A percentile compares a stretch with the other conserved stretches of the same genome.
These are phyloP conservation scores for Pseudopithomyces chartarum DNA, from an alignment of 2,329 filamentous ascomycete species.

Conservation along the genomic window DNA sequence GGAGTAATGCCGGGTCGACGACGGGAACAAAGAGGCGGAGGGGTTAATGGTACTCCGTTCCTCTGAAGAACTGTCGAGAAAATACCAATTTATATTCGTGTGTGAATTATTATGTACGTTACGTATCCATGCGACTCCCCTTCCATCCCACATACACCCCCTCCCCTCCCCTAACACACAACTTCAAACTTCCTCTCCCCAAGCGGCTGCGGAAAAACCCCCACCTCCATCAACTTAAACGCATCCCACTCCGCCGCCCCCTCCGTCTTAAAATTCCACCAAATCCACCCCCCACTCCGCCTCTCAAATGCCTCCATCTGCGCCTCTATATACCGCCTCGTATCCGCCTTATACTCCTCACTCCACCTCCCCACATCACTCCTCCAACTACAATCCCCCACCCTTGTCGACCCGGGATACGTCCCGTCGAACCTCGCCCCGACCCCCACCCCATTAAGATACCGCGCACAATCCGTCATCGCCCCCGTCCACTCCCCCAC, in stretches of 20 bases:
- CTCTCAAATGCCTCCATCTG: constrained; percentile 59
- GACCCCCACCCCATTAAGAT: constrained; percentile 60
- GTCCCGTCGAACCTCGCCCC: constrained; percentile 66
- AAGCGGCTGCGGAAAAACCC: constrained; percentile 53
- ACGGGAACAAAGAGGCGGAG: constrained; percentile 45
- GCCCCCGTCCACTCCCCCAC: constrained; percentile 73
- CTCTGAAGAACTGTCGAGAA: too few relatives aligned
- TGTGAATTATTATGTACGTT: too few relatives aligned
- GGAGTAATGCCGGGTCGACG: constrained; percentile 34
- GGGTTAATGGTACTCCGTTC: not conserved
- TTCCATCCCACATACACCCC: too few relatives aligned
- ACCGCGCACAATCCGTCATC: constrained; percentile 64
- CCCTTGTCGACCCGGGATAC: constrained; percentile 51
- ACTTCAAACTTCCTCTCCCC: constrained; percentile 23
- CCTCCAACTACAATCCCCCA: constrained; percentile 62
- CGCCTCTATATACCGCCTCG: constrained; percentile 58
- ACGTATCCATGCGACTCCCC: too few relatives aligned
- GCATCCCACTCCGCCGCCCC: constrained; percentile 59
- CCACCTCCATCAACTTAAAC: constrained; percentile 54
- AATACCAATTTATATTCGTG: too few relatives aligned
- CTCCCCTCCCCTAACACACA: constrained; percentile 15
- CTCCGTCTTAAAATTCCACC: constrained; percentile 66
- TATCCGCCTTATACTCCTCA: constrained; percentile 51
- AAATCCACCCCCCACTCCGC: constrained; percentile 60
- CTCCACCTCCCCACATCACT: constrained; percentile 56